These are phyloP conservation scores for Malassezia furfur DNA, from an alignment of 1,284 basidiomycete genomes.

Conservation along the genomic window DNA sequence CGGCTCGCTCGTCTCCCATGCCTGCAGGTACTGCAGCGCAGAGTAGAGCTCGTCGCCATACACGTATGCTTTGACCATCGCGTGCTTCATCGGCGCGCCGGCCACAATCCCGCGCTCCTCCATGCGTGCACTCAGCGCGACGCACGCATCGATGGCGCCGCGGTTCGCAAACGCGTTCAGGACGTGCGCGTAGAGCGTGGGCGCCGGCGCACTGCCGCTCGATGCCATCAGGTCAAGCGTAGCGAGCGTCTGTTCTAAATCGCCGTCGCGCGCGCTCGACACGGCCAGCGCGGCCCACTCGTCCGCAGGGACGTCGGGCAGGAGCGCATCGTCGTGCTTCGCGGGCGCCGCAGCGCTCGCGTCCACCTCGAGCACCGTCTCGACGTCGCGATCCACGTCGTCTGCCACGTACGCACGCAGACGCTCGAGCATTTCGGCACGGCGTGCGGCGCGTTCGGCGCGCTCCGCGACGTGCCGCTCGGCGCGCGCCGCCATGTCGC, in stretches of 20 bases:
- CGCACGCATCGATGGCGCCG: slow-evolving; percentile 50
- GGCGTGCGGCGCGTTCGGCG: neutral
- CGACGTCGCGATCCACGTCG: neutral
- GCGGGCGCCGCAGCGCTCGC: neutral
- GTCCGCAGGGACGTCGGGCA: slow-evolving; percentile 20
- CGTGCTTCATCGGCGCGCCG: slow-evolving; percentile 28
- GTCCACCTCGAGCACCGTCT: slow-evolving; percentile 15
- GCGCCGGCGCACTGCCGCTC: slow-evolving; percentile 12
- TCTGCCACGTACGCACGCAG: neutral
- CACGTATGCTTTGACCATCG: slow-evolving; percentile 32
- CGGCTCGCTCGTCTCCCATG: slow-evolving; percentile 17
- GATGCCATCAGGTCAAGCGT: slow-evolving; percentile 22
- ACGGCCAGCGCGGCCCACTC: slow-evolving; percentile 36
- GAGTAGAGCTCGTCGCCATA: slow-evolving; percentile 13
- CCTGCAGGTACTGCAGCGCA: slow-evolving; percentile 29
- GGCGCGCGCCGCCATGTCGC: no score
- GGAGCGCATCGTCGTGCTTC: neutral
- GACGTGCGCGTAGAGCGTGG: slow-evolving; percentile 46
- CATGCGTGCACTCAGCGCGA: slow-evolving; percentile 20
- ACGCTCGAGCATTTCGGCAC: neutral
- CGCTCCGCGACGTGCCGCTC: neutral
- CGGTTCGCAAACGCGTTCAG: slow-evolving; percentile 54
- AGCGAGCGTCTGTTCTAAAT: slow-evolving; percentile 14
- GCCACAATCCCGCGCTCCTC: slow-evolving; percentile 18
- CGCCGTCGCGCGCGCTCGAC: slow-evolving; percentile 21